A percentile compares a stretch with the other conserved stretches of the same genome.
These are phyloP conservation scores for Petunia axillaris DNA, from an alignment of 257 asterid species.

Conservation along the genomic window DNA sequence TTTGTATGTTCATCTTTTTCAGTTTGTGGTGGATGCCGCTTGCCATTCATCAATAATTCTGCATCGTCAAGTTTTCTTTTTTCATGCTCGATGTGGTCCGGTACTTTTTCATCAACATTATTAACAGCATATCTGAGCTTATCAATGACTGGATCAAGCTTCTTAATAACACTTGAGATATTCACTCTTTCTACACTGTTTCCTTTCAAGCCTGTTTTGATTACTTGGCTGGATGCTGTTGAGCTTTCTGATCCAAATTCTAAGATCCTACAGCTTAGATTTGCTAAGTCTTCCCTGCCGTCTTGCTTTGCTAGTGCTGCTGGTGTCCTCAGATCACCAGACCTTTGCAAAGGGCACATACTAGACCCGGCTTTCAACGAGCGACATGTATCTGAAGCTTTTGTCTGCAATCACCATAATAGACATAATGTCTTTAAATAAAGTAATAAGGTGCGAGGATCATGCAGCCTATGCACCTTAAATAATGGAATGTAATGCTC, in stretches of 20 bases:
- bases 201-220: constrained; percentile 38
- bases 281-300: constrained; percentile 31
- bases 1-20: constrained; percentile 32
- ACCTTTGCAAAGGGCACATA: constrained; percentile 42
- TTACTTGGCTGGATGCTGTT: constrained; percentile 39
- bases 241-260: constrained; percentile 41
- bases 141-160: constrained; percentile 32
- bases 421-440: neutral
- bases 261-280: constrained; percentile 35
- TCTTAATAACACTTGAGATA: constrained; percentile 36
- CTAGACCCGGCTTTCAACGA: constrained; percentile 42
- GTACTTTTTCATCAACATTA: constrained; percentile 35
- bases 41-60: constrained; percentile 44
- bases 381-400: constrained; percentile 47
- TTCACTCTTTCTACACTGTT: constrained; percentile 33
- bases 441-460: neutral
- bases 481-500: constrained; percentile 17
- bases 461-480: constrained; percentile 32
- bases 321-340: constrained; percentile 44
- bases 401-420: constrained; percentile 60
- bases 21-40: constrained; percentile 39
- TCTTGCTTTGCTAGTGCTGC: constrained; percentile 37
- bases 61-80: constrained; percentile 36
- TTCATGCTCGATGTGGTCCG: constrained; percentile 32
- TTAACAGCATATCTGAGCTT: constrained; percentile 22